Conservation (phyloP, 768 basidiomycete species). For the Lactarius sp. region DNA sequence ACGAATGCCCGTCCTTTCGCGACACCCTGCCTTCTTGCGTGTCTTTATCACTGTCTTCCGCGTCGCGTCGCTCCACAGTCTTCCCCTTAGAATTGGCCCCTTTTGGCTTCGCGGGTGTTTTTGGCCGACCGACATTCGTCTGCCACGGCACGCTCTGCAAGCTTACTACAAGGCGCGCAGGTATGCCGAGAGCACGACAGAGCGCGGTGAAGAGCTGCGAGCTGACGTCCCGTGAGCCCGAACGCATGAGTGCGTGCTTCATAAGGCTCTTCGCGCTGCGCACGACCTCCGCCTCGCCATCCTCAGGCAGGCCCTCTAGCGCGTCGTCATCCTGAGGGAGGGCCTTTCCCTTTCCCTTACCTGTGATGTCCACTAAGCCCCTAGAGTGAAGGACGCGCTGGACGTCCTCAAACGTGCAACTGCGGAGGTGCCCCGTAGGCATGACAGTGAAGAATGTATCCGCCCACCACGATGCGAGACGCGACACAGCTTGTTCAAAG, state of each 20-base stretch:
- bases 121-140: slow-evolving; percentile 55
- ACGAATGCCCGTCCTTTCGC: slow-evolving; percentile 27
- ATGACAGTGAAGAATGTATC: slow-evolving; percentile 61
- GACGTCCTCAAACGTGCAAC: slow-evolving; percentile 72
- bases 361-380: slow-evolving; percentile 19
- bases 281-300: slow-evolving; percentile 56
- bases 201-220: slow-evolving; percentile 90
- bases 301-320: slow-evolving; percentile 41
- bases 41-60: slow-evolving; percentile 37
- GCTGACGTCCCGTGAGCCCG: slow-evolving; percentile 79
- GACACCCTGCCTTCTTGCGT: slow-evolving; percentile 36
- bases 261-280: slow-evolving; percentile 81
- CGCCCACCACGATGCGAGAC: slow-evolving; percentile 83
- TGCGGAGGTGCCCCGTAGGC: slow-evolving; percentile 64
- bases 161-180: slow-evolving; percentile 82
- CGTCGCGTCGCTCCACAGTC: slow-evolving; percentile 31
- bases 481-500: slow-evolving; percentile 76
- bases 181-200: slow-evolving; percentile 80
- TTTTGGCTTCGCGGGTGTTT: slow-evolving; percentile 39
- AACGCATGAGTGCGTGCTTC: slow-evolving; percentile 82
- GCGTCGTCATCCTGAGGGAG: slow-evolving; percentile 15
- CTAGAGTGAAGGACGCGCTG: slow-evolving; percentile 32
- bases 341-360: slow-evolving; percentile 20
- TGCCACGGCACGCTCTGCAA: slow-evolving; percentile 93
- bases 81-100: slow-evolving; percentile 37